Percentiles rank a stretch among this genome's conserved stretches.
phyloP scores from a whole-genome alignment of 371 early-diverging fungal species.

The Nematocida homosporus region DNA sequence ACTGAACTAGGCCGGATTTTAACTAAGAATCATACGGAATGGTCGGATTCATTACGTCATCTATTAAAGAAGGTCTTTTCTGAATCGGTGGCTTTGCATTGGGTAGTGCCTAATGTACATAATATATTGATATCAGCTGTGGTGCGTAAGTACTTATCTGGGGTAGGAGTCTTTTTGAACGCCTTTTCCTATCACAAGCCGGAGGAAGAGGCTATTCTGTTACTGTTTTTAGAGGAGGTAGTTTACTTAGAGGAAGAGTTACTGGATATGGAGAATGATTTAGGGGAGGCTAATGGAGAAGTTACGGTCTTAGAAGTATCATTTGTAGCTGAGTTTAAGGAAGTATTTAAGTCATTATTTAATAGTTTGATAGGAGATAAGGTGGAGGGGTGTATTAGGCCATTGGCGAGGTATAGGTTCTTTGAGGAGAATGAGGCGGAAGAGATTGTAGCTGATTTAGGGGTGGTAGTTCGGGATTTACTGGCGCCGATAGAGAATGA shows the following conservation, averaged over 20 bases:
- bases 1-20: slow-evolving; percentile 1
- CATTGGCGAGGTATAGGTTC: slow-evolving; percentile 17
- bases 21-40: slow-evolving; percentile 25
- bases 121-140: background rate
- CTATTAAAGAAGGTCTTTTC: slow-evolving; percentile 38
- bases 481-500: background rate
- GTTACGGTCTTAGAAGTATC: slow-evolving; percentile 24
- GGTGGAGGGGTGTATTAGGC: slow-evolving; percentile 1
- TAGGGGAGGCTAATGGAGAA: slow-evolving; percentile 24
- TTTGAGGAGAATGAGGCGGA: slow-evolving; percentile 30
- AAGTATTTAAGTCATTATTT: background rate
- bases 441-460: slow-evolving; percentile 7
- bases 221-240: slow-evolving; percentile 42
- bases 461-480: background rate
- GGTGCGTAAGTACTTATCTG: slow-evolving; percentile 20
- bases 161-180: slow-evolving; percentile 20
- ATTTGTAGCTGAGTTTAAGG: slow-evolving; percentile 15
- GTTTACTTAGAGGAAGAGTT: slow-evolving; percentile 43
- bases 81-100: slow-evolving; percentile 19
- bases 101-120: slow-evolving; percentile 16
- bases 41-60: slow-evolving; percentile 20
- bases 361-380: slow-evolving; percentile 15
- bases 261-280: slow-evolving; percentile 45
- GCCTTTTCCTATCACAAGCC: slow-evolving; percentile 11
- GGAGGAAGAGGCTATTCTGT: slow-evolving; percentile 44